phyloP scores from a whole-genome alignment of 2,329 filamentous ascomycete genomes.

The Onygenales sp. region DNA sequence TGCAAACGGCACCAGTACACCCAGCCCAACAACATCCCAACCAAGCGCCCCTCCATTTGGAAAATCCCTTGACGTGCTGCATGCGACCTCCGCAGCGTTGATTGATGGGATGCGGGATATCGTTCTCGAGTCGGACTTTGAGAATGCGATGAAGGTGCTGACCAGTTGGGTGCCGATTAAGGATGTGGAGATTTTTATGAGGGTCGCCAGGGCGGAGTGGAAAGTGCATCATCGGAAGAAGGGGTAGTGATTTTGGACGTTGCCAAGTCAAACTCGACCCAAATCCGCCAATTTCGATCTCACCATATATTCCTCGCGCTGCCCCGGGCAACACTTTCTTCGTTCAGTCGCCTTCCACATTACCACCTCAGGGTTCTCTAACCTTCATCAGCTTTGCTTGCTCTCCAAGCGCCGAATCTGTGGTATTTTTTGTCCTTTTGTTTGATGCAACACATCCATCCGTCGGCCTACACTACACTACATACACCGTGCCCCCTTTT shows the following conservation, averaged over 20 bases:
- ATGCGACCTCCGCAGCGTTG: conserved; percentile 80
- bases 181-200: conserved; percentile 89
- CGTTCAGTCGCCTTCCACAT: neutral
- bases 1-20: conserved; percentile 13
- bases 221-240: conserved; percentile 53
- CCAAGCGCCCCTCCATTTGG: conserved; percentile 36
- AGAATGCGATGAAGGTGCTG: conserved; percentile 94
- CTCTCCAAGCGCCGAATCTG: neutral
- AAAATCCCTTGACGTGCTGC: conserved; percentile 72
- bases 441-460: neutral
- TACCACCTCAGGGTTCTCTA: neutral
- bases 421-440: neutral
- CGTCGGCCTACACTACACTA: too few relatives aligned
- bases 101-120: conserved; percentile 86
- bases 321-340: neutral
- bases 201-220: conserved; percentile 79
- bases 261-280: neutral
- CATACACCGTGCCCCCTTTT: too few relatives aligned
- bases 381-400: neutral
- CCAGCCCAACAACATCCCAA: conserved; percentile 7
- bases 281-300: neutral
- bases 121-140: conserved; percentile 85
- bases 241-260: neutral
- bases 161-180: conserved; percentile 91
- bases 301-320: neutral